A percentile compares a stretch with the other conserved stretches of the same genome.
Evolutionary conservation across 345 rosid genomes (phyloP).

Genomic region (Lagerstroemia speciosa): DNA sequence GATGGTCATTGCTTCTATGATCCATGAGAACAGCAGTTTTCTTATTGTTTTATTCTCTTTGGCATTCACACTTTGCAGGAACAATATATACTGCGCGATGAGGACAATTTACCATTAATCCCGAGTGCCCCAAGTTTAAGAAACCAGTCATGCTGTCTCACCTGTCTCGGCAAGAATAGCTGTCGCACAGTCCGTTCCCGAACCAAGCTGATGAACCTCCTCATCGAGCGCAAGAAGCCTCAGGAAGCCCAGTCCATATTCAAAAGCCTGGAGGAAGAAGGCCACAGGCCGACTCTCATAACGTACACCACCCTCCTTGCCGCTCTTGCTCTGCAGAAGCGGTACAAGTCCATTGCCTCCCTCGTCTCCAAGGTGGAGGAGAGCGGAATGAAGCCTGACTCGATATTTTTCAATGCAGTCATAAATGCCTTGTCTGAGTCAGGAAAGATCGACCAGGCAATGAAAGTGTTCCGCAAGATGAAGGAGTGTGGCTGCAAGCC

Average conservation of each 20-base stretch:
- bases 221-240: slow-evolving; percentile 67
- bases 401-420: slow-evolving; percentile 83
- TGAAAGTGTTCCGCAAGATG: slow-evolving; percentile 73
- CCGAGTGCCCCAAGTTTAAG: slow-evolving; percentile 17
- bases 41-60: slow-evolving; percentile 9
- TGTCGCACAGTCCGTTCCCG: slow-evolving; percentile 74
- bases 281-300: slow-evolving; percentile 73
- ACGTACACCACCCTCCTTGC: slow-evolving; percentile 78
- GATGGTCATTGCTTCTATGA: not conserved
- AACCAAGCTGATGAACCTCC: slow-evolving; percentile 70
- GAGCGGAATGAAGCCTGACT: slow-evolving; percentile 66
- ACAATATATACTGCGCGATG: slow-evolving; percentile 13
- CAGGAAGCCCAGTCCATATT: slow-evolving; percentile 66
- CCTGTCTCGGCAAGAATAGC: slow-evolving; percentile 48
- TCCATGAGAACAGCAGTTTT: not conserved
- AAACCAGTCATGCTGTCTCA: slow-evolving; percentile 37
- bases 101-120: slow-evolving; percentile 25
- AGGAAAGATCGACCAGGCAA: slow-evolving; percentile 65
- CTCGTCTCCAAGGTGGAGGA: slow-evolving; percentile 64
- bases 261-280: slow-evolving; percentile 54
- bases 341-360: slow-evolving; percentile 45
- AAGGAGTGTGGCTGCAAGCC: slow-evolving; percentile 72
- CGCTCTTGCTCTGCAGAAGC: slow-evolving; percentile 58
- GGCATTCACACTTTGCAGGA: slow-evolving; percentile 25
- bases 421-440: slow-evolving; percentile 88